Base-by-base conservation (phyloP, 192 early-diverging fungal genomes). In the Umbelopsis sp. region DNA sequence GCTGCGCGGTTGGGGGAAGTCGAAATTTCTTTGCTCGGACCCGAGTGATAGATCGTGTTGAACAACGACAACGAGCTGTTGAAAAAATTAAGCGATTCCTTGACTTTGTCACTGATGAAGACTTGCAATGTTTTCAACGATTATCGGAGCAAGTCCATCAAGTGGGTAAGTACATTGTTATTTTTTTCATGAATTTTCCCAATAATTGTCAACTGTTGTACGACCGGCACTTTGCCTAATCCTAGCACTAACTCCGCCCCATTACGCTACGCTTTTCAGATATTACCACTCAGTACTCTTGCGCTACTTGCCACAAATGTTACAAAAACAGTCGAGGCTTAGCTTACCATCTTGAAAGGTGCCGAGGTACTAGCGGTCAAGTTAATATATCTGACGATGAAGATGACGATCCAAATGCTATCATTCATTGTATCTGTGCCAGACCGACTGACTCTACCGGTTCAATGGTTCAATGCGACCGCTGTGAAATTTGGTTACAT, bases 381-480 rank as follows among this genome's bases (percentile, higher is more conserved):
- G 1, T 11, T 31, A 62, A 62, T 12, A 14, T 34, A 29, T 41
- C 52, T 26, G 34, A 45, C 22, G 20, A 70, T 26, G 38, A 74
- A 59, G 41, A 74, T 65, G 67, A 71, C 38, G 50, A 67, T 25
- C 72, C 71, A 29, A 77, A 83, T 43, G 79, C 66, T 20, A 47
- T 78, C 4, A 80, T 87, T 29, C 78, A 79, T 68, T 87, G 86
- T 62, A 79, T 87, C 22, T 87, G 86, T 65, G 76, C 53, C 36
- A 80, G 79, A 43, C 68, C 70, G 6, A 77, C 72, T 4, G 82
- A 83, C 50, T 83, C 84, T 14, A 73, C 76, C 17, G 84, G 85
- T 4, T 66, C 85, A 10, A 91, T 93, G 89, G 86, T 93, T 14
- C 91, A 93, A 77, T 93, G 91, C 71, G 90, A 91, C 77, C 80